Percentiles rank a stretch among this genome's conserved stretches.
Conservation (phyloP, 208 protist genomes). For the Crithidia fasciculata region DNA sequence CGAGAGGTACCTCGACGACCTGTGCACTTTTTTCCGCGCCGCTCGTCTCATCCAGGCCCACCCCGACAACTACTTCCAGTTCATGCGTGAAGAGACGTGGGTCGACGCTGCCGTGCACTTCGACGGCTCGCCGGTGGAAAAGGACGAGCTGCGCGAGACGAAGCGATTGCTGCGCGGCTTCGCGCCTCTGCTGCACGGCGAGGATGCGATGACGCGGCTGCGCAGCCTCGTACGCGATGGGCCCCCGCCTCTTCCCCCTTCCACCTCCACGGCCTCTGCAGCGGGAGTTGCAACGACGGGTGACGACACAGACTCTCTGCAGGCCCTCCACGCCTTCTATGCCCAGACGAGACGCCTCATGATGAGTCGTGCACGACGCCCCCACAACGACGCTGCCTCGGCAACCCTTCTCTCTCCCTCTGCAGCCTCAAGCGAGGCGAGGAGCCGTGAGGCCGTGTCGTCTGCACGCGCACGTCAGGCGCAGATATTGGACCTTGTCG, state of each 20-base stretch:
- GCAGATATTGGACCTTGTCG: conserved; percentile 60
- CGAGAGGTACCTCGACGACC: conserved; percentile 65
- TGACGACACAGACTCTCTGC: background rate
- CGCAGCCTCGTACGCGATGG: conserved; percentile 52
- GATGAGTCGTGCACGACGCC: conserved; percentile 35
- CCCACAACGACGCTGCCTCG: conserved; percentile 52
- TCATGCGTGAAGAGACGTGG: conserved; percentile 42
- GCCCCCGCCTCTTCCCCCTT: conserved; percentile 31
- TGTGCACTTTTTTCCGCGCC: conserved; percentile 60
- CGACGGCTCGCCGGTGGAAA: conserved; percentile 45
- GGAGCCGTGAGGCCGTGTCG: background rate
- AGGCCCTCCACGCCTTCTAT: conserved; percentile 37
- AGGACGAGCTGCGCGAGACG: conserved; percentile 57
- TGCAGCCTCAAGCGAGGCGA: background rate
- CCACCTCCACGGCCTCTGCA: background rate
- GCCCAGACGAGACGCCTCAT: conserved; percentile 36
- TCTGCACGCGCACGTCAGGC: conserved; percentile 15
- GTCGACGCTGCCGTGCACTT: conserved; percentile 32
- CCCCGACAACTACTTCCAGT: conserved; percentile 81
- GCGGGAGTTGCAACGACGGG: background rate
- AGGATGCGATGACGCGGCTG: conserved; percentile 39
- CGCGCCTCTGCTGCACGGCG: conserved; percentile 27
- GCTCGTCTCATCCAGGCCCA: conserved; percentile 79
- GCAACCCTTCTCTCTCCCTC: conserved; percentile 37
- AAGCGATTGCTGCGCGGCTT: conserved; percentile 57